phyloP scores from a whole-genome alignment of 106 monocot genomes.

The Gastrodia elata region DNA sequence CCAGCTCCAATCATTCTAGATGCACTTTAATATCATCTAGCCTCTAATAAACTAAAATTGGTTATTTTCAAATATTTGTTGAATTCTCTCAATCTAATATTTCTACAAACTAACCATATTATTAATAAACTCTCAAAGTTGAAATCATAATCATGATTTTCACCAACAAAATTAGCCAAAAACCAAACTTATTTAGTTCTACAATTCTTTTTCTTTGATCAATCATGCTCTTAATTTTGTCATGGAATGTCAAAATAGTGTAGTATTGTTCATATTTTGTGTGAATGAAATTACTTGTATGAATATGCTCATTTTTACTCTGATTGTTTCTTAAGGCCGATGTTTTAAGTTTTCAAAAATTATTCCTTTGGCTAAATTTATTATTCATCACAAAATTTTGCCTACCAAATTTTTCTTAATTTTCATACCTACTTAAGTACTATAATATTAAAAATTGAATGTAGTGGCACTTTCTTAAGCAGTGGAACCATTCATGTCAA shows the following conservation, averaged over 20 bases:
- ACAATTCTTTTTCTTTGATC: background rate
- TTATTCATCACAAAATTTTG: background rate
- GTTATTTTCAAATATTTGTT: no score
- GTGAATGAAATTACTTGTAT: background rate
- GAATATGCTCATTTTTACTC: background rate
- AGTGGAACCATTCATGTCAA: background rate
- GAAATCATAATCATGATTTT: background rate
- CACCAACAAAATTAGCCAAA: background rate
- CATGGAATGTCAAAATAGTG: background rate
- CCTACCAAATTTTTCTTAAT: background rate
- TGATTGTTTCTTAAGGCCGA: background rate
- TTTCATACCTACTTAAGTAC: background rate
- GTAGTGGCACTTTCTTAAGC: background rate
- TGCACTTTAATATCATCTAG: no score
- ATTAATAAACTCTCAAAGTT: background rate
- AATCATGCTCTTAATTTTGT: background rate
- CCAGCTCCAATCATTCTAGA: no score
- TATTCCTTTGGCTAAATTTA: background rate
- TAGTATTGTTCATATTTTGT: no score
- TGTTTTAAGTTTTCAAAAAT: background rate
- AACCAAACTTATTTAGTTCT: background rate
- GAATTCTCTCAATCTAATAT: no score
- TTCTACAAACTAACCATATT: no score
- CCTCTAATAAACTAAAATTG: no score
- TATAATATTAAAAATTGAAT: background rate